Percentiles rank a stretch among this genome's conserved stretches.
Evolutionary conservation across 192 early-diverging fungal genomes (phyloP).

Genomic region (Kickxella alabastrina): DNA sequence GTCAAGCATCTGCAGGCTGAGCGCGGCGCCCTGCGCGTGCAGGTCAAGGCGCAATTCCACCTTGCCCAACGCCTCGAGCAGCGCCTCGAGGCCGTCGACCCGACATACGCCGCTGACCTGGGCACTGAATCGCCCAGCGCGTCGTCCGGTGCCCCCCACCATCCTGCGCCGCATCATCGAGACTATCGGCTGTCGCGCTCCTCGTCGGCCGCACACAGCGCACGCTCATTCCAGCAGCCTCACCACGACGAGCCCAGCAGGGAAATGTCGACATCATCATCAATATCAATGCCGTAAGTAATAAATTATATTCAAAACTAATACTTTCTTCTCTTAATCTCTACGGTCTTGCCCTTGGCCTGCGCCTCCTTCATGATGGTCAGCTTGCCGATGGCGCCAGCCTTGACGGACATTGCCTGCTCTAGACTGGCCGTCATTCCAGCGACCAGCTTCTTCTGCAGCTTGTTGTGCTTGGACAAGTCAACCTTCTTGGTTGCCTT

Average conservation of each 20-base stretch:
- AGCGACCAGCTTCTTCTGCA: conserved; percentile 42
- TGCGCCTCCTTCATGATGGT: conserved; percentile 64
- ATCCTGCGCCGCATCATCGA: not conserved
- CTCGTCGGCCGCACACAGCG: conserved; percentile 41
- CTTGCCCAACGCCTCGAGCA: conserved; percentile 48
- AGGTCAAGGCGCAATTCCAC: conserved; percentile 49
- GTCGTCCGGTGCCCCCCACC: not conserved
- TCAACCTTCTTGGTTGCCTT: conserved; percentile 39
- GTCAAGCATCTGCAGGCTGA: conserved; percentile 40
- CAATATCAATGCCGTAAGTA: conserved; percentile 2
- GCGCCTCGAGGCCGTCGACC: conserved; percentile 29
- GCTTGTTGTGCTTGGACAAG: conserved; percentile 23
- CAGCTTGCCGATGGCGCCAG: conserved; percentile 64
- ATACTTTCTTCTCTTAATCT: conserved; percentile 47
- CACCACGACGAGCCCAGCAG: not conserved
- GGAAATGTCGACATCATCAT: conserved; percentile 7
- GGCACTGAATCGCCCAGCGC: not conserved
- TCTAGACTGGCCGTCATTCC: conserved; percentile 38
- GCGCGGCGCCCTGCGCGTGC: conserved; percentile 33
- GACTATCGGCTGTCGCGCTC: conserved; percentile 12
- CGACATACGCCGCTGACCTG: conserved; percentile 4
- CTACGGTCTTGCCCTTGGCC: conserved; percentile 51
- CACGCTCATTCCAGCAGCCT: conserved; percentile 16
- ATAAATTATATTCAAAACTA: conserved; percentile 9
- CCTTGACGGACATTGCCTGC: conserved; percentile 63